These are phyloP conservation scores for Apiospora sp. DNA, from an alignment of 2,329 filamentous ascomycete genomes.

Conservation along the genomic window DNA sequence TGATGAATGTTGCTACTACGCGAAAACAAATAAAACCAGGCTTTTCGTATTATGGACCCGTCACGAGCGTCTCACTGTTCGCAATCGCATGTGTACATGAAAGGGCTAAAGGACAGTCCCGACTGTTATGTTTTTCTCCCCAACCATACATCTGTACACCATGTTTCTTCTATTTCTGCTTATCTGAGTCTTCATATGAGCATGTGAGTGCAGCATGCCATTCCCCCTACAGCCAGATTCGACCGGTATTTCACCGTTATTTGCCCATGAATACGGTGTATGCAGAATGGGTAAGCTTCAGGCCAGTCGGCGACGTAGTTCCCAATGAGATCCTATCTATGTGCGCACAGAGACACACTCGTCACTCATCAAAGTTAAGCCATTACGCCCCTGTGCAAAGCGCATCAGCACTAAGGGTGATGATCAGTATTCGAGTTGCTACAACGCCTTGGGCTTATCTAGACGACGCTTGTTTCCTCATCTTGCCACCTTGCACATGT, in stretches of 20 bases:
- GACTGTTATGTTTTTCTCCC: background rate
- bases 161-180: constrained; percentile 1
- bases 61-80: constrained; percentile 19
- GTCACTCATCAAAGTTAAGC: background rate
- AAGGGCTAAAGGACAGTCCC: constrained; percentile 3
- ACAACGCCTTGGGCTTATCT: background rate
- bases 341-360: background rate
- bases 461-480: background rate
- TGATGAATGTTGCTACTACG: constrained; percentile 44
- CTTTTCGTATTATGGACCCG: constrained; percentile 40
- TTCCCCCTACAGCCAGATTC: background rate
- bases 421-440: background rate
- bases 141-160: background rate
- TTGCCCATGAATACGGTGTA: background rate
- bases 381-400: background rate
- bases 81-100: constrained; percentile 16
- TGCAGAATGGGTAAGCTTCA: background rate
- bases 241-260: background rate
- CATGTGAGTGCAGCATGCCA: background rate
- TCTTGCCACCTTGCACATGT: background rate
- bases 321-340: background rate
- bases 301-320: no score
- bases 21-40: constrained; percentile 48
- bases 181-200: background rate
- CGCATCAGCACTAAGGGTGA: constrained; percentile 4